These are phyloP conservation scores for Podosphaera fusca DNA, from an alignment of 2,329 filamentous ascomycete genomes.

Conservation along the genomic window DNA sequence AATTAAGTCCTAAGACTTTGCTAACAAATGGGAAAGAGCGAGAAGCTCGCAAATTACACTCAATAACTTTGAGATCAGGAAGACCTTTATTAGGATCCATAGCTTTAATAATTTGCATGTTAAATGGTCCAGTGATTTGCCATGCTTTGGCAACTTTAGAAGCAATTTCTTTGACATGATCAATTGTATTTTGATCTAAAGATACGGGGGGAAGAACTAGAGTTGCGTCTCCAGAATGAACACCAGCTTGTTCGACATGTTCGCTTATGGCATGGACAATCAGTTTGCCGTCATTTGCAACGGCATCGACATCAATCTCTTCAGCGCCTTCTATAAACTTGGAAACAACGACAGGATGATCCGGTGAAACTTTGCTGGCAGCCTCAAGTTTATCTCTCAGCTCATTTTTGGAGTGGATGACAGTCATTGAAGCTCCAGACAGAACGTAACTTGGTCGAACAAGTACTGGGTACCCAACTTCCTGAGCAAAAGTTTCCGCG, in stretches of 20 bases:
- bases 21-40: slow-evolving; percentile 96
- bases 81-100: slow-evolving; percentile 51
- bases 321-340: slow-evolving; percentile 95
- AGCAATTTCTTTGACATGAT: slow-evolving; percentile 82
- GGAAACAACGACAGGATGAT: slow-evolving; percentile 93
- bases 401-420: slow-evolving; percentile 70
- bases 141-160: slow-evolving; percentile 91
- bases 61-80: slow-evolving; percentile 76
- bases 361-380: slow-evolving; percentile 73
- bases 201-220: slow-evolving; percentile 70
- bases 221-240: slow-evolving; percentile 93
- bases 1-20: slow-evolving; percentile 91
- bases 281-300: slow-evolving; percentile 66
- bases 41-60: slow-evolving; percentile 92
- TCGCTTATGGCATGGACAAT: slow-evolving; percentile 83
- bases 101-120: slow-evolving; percentile 99
- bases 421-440: slow-evolving; percentile 94
- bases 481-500: slow-evolving; percentile 65
- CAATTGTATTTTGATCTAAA: slow-evolving; percentile 56
- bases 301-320: slow-evolving; percentile 91
- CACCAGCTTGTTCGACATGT: slow-evolving; percentile 90
- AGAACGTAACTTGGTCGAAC: slow-evolving; percentile 90
- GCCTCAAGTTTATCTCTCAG: slow-evolving; percentile 88
- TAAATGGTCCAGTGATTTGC: slow-evolving; percentile 95
- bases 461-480: slow-evolving; percentile 80